Base-by-base conservation (phyloP, 1,284 basidiomycete genomes). In the Sparassis latifolia region DNA sequence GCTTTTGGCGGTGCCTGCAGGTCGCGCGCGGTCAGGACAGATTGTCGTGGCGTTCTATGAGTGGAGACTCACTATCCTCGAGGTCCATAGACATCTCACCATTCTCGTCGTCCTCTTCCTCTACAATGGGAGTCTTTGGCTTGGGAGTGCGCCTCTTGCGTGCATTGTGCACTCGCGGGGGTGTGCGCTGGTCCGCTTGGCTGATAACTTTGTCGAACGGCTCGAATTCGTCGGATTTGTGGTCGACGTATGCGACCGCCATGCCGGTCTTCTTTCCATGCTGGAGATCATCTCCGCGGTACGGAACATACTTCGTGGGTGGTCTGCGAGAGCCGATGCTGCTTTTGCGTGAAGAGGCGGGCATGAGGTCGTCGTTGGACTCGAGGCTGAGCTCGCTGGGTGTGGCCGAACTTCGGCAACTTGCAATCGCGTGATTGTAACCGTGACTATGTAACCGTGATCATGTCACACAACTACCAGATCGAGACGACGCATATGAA, bases 211-310 rank as follows among this genome's bases (percentile, higher is more conserved):
- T 79, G 50, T 84, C 81, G 60, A 91, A 87, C 9, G 83, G 83
- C 66, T 95, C 92, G 64, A 90, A 91, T 7, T 92, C 94, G 62
- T 92, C 88, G 10, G 84, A 84, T 58, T 82, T 83, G 55, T 80
- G 79, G 47, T 83, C 79, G 46, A 90, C 80, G 63, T 82, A 78
- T 31, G 68, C 74, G 12, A 89, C 79, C 2, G 76, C 71, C 48
- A 87, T 74, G 2, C 87, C 87, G 0, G 86, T 90, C 63, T 81
- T 85, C 74, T 86, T 88, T 12, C 87, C 87, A 51, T 82, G 84
- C 43, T 77, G 76, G 20, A 79, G 77, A 57, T 89, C 82, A 60
- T 89, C 84, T 7, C 81, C 85, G 45, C 82, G 77, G 60, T 84
- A 89, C 0, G 87, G 87, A 12, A 87, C 74, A 59, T 89, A 85